phyloP scores from a whole-genome alignment of 371 early-diverging fungal species.

The Circinella minor region DNA sequence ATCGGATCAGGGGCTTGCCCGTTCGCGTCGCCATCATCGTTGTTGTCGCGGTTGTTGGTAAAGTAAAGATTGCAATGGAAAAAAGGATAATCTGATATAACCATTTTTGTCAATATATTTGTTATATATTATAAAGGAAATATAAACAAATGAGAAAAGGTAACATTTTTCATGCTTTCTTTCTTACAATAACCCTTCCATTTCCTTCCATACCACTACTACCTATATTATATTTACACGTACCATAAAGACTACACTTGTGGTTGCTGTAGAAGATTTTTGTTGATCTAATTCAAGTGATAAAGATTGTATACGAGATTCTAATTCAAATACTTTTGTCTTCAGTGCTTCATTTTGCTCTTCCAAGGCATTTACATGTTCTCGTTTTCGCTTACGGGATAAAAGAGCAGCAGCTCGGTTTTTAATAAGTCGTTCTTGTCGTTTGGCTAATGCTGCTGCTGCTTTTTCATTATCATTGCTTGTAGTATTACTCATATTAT shows the following conservation, averaged over 20 bases:
- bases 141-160: background rate
- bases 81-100: conserved; percentile 12
- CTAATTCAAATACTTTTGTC: conserved; percentile 62
- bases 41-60: background rate
- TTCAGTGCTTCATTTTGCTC: conserved; percentile 67
- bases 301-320: conserved; percentile 45
- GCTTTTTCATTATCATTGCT: conserved; percentile 1
- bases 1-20: conserved; percentile 3
- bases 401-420: conserved; percentile 91
- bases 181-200: background rate
- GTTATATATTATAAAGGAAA: background rate
- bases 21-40: background rate
- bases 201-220: background rate
- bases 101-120: background rate
- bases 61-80: conserved; percentile 14
- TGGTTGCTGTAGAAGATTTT: conserved; percentile 14
- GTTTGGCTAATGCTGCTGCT: conserved; percentile 59
- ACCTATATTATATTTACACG: background rate
- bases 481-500: too few relatives aligned
- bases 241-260: conserved; percentile 15
- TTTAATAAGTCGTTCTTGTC: conserved; percentile 88
- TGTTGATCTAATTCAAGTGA: conserved; percentile 42
- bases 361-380: conserved; percentile 82
- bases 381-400: conserved; percentile 88
- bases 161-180: too few relatives aligned